Evolutionary conservation across 2,329 filamentous ascomycete species (phyloP).

Genomic region (Xylariaceae sp.): DNA sequence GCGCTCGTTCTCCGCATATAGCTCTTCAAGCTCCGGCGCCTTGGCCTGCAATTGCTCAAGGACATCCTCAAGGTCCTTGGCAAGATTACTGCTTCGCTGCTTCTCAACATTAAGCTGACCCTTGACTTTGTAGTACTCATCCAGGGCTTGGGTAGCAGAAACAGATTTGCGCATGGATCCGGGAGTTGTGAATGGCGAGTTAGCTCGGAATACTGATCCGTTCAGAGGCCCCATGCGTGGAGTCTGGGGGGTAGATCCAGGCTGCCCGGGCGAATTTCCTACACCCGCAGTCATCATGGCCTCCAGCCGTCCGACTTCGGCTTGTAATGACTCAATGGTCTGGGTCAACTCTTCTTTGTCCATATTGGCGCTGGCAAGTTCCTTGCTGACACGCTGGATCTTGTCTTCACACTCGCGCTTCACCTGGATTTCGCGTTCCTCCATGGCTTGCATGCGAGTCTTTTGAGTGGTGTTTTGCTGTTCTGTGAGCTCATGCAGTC

Average conservation of each 20-base stretch:
- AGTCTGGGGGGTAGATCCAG: conserved; percentile 55
- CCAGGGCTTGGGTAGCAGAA: conserved; percentile 59
- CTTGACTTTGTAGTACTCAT: conserved; percentile 65
- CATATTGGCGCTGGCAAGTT: conserved; percentile 53
- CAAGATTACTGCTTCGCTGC: conserved; percentile 69
- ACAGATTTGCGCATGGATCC: conserved; percentile 56
- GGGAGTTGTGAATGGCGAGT: conserved; percentile 60
- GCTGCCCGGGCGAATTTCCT: conserved; percentile 34
- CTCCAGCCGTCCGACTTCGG: conserved; percentile 51
- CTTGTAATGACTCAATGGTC: conserved; percentile 47
- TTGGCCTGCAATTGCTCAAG: conserved; percentile 80
- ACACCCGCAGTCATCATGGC: conserved; percentile 43
- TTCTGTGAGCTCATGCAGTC: conserved; percentile 78
- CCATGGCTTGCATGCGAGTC: conserved; percentile 66
- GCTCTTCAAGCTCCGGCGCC: conserved; percentile 81
- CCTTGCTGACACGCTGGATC: conserved; percentile 51
- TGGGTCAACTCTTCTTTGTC: conserved; percentile 45
- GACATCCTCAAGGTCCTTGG: conserved; percentile 77
- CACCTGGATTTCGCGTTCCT: conserved; percentile 57
- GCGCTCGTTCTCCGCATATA: conserved; percentile 74
- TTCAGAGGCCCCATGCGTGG: conserved; percentile 54
- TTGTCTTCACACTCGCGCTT: conserved; percentile 64
- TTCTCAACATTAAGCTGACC: conserved; percentile 69
- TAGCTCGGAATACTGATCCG: conserved; percentile 51
- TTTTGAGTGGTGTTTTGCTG: conserved; percentile 71